These are phyloP conservation scores for Paramecium primaurelia DNA, from an alignment of 73 alveolate species.

Conservation along the genomic window DNA sequence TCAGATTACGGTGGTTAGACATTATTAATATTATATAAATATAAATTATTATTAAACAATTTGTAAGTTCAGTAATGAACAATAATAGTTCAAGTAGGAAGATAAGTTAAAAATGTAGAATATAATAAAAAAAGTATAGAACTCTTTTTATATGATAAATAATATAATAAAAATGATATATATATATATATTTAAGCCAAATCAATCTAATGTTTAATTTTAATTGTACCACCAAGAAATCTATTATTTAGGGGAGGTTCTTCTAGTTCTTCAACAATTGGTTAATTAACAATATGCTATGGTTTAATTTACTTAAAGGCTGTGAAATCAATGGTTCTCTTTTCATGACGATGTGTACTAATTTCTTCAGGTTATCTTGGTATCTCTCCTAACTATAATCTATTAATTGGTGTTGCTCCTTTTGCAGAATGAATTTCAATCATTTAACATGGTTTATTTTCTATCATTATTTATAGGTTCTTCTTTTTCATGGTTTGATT, in stretches of 20 bases:
- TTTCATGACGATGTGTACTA: conserved; percentile 41
- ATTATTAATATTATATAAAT: not conserved
- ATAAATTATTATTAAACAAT: not conserved
- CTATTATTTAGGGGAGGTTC: conserved; percentile 41
- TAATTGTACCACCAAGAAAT: not conserved
- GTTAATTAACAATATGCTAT: not conserved
- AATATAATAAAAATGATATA: not conserved
- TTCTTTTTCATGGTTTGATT: not conserved
- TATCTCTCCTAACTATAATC: conserved; percentile 7
- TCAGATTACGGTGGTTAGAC: conserved; percentile 50
- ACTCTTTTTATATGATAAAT: not conserved
- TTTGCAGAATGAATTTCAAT: conserved; percentile 46
- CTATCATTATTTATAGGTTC: not conserved
- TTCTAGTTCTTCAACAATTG: not conserved
- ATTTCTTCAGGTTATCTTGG: conserved; percentile 43
- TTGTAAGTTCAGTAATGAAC: not conserved
- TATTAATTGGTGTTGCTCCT: conserved; percentile 41
- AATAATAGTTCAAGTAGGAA: too few relatives aligned
- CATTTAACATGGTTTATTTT: conserved; percentile 16
- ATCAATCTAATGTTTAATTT: not conserved
- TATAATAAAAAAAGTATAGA: not conserved
- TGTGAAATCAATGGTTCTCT: conserved; percentile 29
- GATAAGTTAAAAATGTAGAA: too few relatives aligned
- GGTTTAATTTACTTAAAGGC: not conserved
- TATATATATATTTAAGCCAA: not conserved